Percentiles rank a stretch among this genome's conserved stretches.
phyloP scores from a whole-genome alignment of 805 yeast genomes.

The Metschnikowia picachoensis region DNA sequence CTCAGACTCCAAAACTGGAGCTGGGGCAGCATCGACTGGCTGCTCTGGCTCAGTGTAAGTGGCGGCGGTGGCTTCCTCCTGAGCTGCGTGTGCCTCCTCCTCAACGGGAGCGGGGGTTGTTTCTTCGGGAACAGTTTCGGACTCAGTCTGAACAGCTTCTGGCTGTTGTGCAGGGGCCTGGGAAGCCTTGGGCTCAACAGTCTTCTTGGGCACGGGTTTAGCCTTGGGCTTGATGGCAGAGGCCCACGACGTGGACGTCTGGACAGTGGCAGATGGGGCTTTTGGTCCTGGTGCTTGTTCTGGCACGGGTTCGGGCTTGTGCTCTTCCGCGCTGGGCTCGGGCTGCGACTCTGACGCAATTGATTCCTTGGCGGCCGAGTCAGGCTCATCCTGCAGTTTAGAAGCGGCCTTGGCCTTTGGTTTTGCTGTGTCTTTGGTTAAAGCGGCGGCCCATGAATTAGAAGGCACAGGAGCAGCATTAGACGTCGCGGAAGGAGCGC shows the following conservation, averaged over 20 bases:
- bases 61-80: constrained; percentile 31
- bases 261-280: constrained; percentile 8
- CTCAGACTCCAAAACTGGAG: constrained; percentile 28
- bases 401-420: constrained; percentile 25
- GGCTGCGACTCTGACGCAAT: neutral
- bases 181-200: constrained; percentile 20
- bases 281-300: constrained; percentile 2
- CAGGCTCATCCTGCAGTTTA: constrained; percentile 15
- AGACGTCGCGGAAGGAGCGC: constrained; percentile 19
- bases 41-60: constrained; percentile 29
- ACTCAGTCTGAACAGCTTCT: constrained; percentile 43
- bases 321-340: constrained; percentile 1
- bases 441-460: constrained; percentile 46
- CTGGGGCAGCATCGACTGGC: constrained; percentile 69
- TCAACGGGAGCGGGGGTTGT: constrained; percentile 20
- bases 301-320: constrained; percentile 1
- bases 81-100: constrained; percentile 38
- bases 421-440: constrained; percentile 33
- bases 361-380: constrained; percentile 2
- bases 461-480: constrained; percentile 8
- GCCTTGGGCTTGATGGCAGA: constrained; percentile 54
- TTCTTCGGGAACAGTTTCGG: constrained; percentile 24
- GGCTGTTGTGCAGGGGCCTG: constrained; percentile 24
- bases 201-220: constrained; percentile 38
- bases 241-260: constrained; percentile 53